Conservation (phyloP, 805 yeast species). For the Barnettozyma californica region DNA sequence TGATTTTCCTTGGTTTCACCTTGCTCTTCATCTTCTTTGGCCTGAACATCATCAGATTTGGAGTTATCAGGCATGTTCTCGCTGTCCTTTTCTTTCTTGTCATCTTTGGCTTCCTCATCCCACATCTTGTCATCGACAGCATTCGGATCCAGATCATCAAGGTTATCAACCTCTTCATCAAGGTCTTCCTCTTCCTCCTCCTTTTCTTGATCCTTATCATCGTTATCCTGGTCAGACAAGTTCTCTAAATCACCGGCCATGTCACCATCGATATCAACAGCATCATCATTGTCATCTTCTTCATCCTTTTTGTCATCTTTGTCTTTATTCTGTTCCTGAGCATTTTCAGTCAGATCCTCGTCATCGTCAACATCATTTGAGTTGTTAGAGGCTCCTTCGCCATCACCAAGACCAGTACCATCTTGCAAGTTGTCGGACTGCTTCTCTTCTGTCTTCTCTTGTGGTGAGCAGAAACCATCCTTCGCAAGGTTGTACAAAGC, state of each 20-base stretch:
- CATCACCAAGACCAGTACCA: conserved; percentile 93
- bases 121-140: conserved; percentile 97
- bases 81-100: conserved; percentile 75
- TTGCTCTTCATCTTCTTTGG: conserved; percentile 33
- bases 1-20: conserved; percentile 31
- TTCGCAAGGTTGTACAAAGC: conserved; percentile 57
- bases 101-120: conserved; percentile 84
- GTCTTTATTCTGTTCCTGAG: conserved; percentile 70
- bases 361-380: conserved; percentile 87
- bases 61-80: conserved; percentile 61
- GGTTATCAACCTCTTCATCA: conserved; percentile 85
- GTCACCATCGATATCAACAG: conserved; percentile 92
- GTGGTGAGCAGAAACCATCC: conserved; percentile 91
- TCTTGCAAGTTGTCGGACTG: conserved; percentile 66
- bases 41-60: conserved; percentile 40
- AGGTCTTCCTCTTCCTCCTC: conserved; percentile 66
- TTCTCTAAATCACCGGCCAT: conserved; percentile 94
- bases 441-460: conserved; percentile 58
- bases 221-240: conserved; percentile 59
- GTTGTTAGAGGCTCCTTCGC: conserved; percentile 77
- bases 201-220: conserved; percentile 46
- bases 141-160: conserved; percentile 88
- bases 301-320: conserved; percentile 59
- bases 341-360: conserved; percentile 71
- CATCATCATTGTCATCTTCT: conserved; percentile 77